Evolutionary conservation across 225 moss, liverwort and hornwort genomes (phyloP), one percentile per base, ranked within the genome.

Genomic region (Pseudisothecium myosuroides): DNA sequence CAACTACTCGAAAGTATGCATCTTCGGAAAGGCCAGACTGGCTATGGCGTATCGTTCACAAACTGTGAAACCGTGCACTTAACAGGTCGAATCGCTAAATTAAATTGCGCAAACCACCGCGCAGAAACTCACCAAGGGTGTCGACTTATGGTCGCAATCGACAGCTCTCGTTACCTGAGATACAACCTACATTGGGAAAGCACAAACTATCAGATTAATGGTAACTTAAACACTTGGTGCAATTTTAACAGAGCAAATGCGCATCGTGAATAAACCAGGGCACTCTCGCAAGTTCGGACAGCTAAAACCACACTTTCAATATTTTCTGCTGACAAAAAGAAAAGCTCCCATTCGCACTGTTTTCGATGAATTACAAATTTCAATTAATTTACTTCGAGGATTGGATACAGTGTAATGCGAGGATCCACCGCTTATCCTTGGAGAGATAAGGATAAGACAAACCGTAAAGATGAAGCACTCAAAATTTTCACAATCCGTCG

Each of bases 381-480:
- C 36, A 45, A 63, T 10, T 47, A 37, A 37, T 36, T 31, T 62
- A 66, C 32, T 65, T 32, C 54, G 18, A 86, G 32, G 12, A 71
- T 78, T 83, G 61, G 68, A 74, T 80, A 39, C 85, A 85, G 36
- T 23, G 43, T n/a, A n/a, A 2, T n/a, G 78, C 36, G 84, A n/a
- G 80, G 82, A 88, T 92, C 80, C 91, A 63, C 89, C 89, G 88
- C 90, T 92, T 87, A 91, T 91, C 92, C 86, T 81, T 47, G 19
- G 61, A 84, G 87, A 58, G 91, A 94, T 92, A 88, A 84, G 92
- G 94, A 94, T 94, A 94, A 94, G 92, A 86, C 88, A 84, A 84
- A 89, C 43, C 67, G 34, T 85, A 64, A 79, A 55, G 29, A 76
- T 23, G 68, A 76, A 74, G 72, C 61, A 24, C 41, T 67, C 47